Conservation (phyloP, 306 rosid genomes). For the Ammopiptanthus mongolicus region DNA sequence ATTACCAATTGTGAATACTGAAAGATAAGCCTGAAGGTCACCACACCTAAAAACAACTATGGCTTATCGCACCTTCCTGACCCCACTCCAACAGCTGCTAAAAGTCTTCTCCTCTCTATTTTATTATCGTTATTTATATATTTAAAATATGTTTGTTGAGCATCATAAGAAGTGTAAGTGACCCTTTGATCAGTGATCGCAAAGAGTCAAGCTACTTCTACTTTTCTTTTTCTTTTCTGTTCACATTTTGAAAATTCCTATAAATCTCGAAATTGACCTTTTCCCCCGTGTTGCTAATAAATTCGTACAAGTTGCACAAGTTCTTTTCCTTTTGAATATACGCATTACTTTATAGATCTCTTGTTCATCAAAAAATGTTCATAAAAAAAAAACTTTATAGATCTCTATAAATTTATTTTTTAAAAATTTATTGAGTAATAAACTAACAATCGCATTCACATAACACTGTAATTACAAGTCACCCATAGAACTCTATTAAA, state of each 20-base stretch:
- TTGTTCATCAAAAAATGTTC: no score
- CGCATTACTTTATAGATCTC: not conserved
- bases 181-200: not conserved
- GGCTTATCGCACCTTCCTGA: slow-evolving; percentile 24
- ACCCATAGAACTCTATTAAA: not conserved
- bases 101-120: not conserved
- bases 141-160: slow-evolving; percentile 5
- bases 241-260: slow-evolving; percentile 9
- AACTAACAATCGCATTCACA: not conserved
- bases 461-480: not conserved
- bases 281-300: not conserved
- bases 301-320: not conserved
- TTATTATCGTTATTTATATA: not conserved
- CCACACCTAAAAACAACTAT: slow-evolving; percentile 27
- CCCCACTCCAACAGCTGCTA: slow-evolving; percentile 22
- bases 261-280: not conserved
- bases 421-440: not conserved
- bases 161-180: not conserved
- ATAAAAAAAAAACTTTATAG: no score
- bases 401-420: not conserved
- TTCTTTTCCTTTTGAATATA: not conserved
- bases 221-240: not conserved
- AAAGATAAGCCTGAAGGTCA: slow-evolving; percentile 30
- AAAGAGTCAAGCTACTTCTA: slow-evolving; percentile 10
- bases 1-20: slow-evolving; percentile 27